Percentiles rank a stretch among this genome's conserved stretches.
Conservation (phyloP, 768 basidiomycete genomes). For the Pulveroboletus sp. region DNA sequence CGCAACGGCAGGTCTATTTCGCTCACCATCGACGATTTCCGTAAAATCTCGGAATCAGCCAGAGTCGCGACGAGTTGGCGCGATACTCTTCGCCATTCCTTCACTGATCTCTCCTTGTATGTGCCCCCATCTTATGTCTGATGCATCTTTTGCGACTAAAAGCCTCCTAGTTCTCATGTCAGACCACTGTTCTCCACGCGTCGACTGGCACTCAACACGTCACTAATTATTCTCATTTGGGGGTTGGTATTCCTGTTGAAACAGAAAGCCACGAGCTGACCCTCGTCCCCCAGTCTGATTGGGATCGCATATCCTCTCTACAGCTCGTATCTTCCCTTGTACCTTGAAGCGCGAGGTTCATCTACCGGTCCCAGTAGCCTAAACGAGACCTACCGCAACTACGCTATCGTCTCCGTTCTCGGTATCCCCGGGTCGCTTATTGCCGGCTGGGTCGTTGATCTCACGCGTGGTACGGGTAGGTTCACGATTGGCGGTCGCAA, state of each 20-base stretch:
- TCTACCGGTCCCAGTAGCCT: constrained; percentile 21
- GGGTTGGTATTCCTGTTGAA: constrained; percentile 31
- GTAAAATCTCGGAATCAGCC: constrained; percentile 24
- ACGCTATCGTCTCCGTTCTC: constrained; percentile 45
- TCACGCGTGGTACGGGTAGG: constrained; percentile 31
- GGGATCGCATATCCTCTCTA: constrained; percentile 56
- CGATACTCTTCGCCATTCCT: constrained; percentile 30
- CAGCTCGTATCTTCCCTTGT: constrained; percentile 50
- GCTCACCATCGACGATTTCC: constrained; percentile 45
- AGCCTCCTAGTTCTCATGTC: constrained; percentile 41
- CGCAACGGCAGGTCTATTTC: constrained; percentile 45
- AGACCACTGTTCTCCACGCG: constrained; percentile 46
- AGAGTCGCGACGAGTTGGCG: constrained; percentile 14
- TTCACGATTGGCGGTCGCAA: constrained; percentile 45
- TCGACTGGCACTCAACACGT: constrained; percentile 44
- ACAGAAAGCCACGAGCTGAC: background rate
- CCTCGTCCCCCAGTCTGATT: constrained; percentile 33
- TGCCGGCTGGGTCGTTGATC: constrained; percentile 45
- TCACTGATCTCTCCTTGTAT: constrained; percentile 41
- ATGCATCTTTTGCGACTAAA: background rate
- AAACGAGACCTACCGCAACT: constrained; percentile 43
- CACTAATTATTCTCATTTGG: constrained; percentile 51
- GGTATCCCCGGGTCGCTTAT: constrained; percentile 49
- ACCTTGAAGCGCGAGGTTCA: constrained; percentile 37
- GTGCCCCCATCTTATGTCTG: constrained; percentile 7